Percentiles rank a stretch among this genome's conserved stretches.
Evolutionary conservation across 306 rosid genomes (phyloP).

Genomic region (Citrullus colocynthis): DNA sequence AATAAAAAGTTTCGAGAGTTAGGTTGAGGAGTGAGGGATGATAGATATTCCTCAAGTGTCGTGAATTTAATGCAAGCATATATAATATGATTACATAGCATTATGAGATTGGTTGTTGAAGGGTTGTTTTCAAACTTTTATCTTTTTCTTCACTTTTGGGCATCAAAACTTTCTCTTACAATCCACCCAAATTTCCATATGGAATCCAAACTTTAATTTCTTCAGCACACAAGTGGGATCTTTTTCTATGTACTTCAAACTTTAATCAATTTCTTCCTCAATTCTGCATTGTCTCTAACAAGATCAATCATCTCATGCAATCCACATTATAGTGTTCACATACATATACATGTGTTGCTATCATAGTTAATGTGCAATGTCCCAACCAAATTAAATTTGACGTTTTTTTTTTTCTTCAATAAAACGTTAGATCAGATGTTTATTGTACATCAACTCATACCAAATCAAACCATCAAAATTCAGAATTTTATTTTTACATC

Average conservation of each 20-base stretch:
- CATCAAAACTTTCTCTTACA: not conserved
- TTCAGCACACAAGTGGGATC: not conserved
- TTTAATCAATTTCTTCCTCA: not conserved
- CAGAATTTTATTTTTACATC: no score
- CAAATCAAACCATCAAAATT: no score
- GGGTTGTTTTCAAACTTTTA: slow-evolving; percentile 4
- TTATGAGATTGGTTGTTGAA: not conserved
- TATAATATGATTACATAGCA: not conserved
- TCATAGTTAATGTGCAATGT: no score
- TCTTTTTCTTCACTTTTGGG: not conserved
- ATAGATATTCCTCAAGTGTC: not conserved
- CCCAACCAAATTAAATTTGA: no score
- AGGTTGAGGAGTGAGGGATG: not conserved
- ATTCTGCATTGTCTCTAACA: no score
- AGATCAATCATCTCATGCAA: no score
- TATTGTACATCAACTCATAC: no score
- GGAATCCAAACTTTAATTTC: not conserved
- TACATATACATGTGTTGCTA: no score
- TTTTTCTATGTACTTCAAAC: not conserved
- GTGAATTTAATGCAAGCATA: not conserved
- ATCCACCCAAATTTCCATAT: not conserved
- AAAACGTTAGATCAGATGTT: no score
- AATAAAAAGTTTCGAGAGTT: not conserved
- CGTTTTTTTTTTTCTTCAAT: no score
- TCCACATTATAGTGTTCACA: no score